Conservation (phyloP, 352 stramenopile genomes). For the Pythium dissotocum region DNA sequence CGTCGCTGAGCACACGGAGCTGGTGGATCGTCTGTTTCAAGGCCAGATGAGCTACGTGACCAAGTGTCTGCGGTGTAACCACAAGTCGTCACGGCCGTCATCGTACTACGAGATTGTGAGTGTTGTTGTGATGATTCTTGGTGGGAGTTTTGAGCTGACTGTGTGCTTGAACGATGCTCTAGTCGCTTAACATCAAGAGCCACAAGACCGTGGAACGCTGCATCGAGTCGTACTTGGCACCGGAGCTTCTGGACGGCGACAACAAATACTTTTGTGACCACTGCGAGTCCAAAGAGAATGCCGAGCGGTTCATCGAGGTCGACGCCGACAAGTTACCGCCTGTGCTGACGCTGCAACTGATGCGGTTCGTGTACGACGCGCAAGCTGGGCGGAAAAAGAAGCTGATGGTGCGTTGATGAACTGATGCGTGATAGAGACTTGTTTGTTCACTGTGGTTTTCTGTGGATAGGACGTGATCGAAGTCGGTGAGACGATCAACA, state of each 20-base stretch:
- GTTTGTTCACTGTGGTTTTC: slow-evolving; percentile 2
- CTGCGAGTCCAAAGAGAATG: slow-evolving; percentile 76
- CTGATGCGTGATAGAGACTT: too few relatives aligned
- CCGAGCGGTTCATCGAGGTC: slow-evolving; percentile 72
- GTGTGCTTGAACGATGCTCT: neutral
- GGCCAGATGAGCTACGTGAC: slow-evolving; percentile 86
- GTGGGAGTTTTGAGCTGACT: neutral
- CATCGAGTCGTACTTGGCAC: slow-evolving; percentile 67
- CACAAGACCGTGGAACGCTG: slow-evolving; percentile 73
- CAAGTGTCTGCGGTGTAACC: slow-evolving; percentile 73
- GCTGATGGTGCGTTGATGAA: slow-evolving; percentile 52
- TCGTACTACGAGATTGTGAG: slow-evolving; percentile 84
- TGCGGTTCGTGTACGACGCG: slow-evolving; percentile 87
- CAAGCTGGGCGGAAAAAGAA: slow-evolving; percentile 82
- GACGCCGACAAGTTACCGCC: slow-evolving; percentile 53
- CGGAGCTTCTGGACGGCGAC: slow-evolving; percentile 78
- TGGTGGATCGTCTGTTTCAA: slow-evolving; percentile 79
- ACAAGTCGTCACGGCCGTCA: slow-evolving; percentile 59
- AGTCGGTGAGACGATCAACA: slow-evolving; percentile 76
- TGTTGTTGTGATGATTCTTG: neutral
- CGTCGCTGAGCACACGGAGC: slow-evolving; percentile 51
- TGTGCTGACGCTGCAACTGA: slow-evolving; percentile 79
- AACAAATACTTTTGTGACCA: slow-evolving; percentile 88
- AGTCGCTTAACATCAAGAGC: slow-evolving; percentile 87
- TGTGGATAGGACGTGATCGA: slow-evolving; percentile 76